These are phyloP conservation scores for Nothopassalora personata DNA, from an alignment of 2,329 filamentous ascomycete genomes.

Conservation along the genomic window DNA sequence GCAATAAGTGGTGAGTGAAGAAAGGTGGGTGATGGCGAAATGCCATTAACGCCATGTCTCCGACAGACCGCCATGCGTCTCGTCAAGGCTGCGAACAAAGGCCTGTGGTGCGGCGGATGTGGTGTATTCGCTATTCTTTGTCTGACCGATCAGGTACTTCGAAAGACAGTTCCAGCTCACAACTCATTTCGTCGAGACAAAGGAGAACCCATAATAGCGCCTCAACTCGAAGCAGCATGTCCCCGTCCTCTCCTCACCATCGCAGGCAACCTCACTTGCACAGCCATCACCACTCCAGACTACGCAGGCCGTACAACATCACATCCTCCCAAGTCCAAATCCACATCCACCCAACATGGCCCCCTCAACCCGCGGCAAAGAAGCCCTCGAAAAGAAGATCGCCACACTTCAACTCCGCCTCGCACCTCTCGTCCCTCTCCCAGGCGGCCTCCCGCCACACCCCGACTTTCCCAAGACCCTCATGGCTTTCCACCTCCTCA, in stretches of 20 bases:
- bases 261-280: background rate
- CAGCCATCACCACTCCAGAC: conserved; percentile 2
- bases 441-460: conserved; percentile 55
- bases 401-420: conserved; percentile 61
- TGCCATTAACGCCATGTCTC: background rate
- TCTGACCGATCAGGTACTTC: background rate
- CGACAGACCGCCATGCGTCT: background rate
- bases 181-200: conserved; percentile 10
- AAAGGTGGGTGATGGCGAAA: background rate
- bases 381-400: conserved; percentile 55
- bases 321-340: background rate
- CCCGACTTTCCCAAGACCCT: conserved; percentile 61
- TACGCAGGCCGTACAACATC: conserved; percentile 16
- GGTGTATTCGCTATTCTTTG: conserved; percentile 3
- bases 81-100: background rate
- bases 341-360: conserved; percentile 22
- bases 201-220: conserved; percentile 5
- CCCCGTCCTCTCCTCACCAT: conserved; percentile 1
- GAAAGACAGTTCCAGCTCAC: background rate
- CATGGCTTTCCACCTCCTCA: conserved; percentile 69
- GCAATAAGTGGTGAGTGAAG: too few relatives aligned
- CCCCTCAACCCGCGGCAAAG: conserved; percentile 28
- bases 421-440: conserved; percentile 55
- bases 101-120: background rate
- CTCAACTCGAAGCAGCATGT: background rate